These are phyloP conservation scores for Oxyria digyna DNA, from an alignment of 148 eudicot genomes.

Conservation along the genomic window DNA sequence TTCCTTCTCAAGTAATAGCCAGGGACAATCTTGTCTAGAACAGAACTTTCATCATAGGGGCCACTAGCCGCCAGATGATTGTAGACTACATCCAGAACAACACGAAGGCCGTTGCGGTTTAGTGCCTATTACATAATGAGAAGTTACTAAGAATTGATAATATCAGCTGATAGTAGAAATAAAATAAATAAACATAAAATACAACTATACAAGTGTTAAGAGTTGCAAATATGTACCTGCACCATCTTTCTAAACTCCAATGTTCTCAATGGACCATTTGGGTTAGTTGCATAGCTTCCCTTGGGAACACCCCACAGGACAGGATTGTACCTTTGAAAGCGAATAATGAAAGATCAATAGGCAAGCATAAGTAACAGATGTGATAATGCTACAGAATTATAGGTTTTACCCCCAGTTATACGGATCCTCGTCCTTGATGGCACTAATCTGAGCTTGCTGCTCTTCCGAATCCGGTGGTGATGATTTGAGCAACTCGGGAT, in stretches of 20 bases:
- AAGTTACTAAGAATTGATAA: background rate
- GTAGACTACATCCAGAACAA: constrained; percentile 93
- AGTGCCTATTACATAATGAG: constrained; percentile 50
- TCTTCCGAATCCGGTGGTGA: constrained; percentile 88
- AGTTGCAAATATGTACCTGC: constrained; percentile 36
- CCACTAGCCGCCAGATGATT: constrained; percentile 89
- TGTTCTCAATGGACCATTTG: constrained; percentile 62
- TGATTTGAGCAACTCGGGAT: constrained; percentile 41
- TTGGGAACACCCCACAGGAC: constrained; percentile 97
- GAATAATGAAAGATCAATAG: constrained; percentile 8
- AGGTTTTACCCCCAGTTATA: constrained; percentile 87
- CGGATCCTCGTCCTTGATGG: constrained; percentile 73
- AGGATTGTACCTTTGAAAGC: constrained; percentile 56
- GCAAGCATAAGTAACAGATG: background rate
- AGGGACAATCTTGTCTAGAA: constrained; percentile 99
- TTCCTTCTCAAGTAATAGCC: constrained; percentile 87
- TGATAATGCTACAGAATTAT: background rate
- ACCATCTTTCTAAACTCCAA: constrained; percentile 91
- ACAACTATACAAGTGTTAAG: background rate
- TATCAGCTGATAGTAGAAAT: constrained; percentile 5
- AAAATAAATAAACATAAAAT: too few species aligned
- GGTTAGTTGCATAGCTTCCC: constrained; percentile 95
- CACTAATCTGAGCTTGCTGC: constrained; percentile 79
- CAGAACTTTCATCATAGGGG: constrained; percentile 58
- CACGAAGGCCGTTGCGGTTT: constrained; percentile 71